Conservation (phyloP, 257 asterid genomes). For the Craterostigma plantagineum region DNA sequence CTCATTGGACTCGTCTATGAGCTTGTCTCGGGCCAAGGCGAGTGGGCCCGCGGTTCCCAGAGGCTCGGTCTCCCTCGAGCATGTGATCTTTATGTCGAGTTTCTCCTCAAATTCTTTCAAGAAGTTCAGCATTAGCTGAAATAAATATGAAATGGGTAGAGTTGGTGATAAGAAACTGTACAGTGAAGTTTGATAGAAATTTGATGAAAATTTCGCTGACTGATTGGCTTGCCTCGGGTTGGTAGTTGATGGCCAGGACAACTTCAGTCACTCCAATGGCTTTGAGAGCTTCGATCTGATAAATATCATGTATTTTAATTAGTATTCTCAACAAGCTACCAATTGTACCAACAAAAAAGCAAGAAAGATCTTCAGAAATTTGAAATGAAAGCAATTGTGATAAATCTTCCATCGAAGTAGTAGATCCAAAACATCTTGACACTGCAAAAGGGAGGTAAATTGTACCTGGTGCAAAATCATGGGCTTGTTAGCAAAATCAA, state of each 20-base stretch:
- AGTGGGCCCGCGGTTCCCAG: slow-evolving; percentile 98
- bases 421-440: too few relatives aligned
- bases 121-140: slow-evolving; percentile 81
- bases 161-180: too few relatives aligned
- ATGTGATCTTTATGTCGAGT: slow-evolving; percentile 75
- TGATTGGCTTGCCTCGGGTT: slow-evolving; percentile 62
- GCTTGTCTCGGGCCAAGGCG: slow-evolving; percentile 89
- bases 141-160: too few relatives aligned
- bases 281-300: slow-evolving; percentile 79
- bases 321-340: too few relatives aligned
- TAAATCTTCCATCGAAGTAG: too few relatives aligned
- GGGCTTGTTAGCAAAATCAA: slow-evolving; percentile 96
- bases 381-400: too few relatives aligned
- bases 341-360: too few relatives aligned
- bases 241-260: slow-evolving; percentile 85
- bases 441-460: slow-evolving; percentile 3
- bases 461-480: slow-evolving; percentile 97
- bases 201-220: slow-evolving; percentile 1
- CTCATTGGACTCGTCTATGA: slow-evolving; percentile 61
- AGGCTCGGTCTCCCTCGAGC: slow-evolving; percentile 95
- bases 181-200: too few relatives aligned
- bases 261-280: slow-evolving; percentile 90
- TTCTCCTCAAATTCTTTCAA: slow-evolving; percentile 79
- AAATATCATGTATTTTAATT: not conserved
- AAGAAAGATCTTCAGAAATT: not conserved